Percentiles rank a stretch among this genome's conserved stretches.
Evolutionary conservation across 2,329 filamentous ascomycete species (phyloP).

Genomic region (Diaporthe caulivora): DNA sequence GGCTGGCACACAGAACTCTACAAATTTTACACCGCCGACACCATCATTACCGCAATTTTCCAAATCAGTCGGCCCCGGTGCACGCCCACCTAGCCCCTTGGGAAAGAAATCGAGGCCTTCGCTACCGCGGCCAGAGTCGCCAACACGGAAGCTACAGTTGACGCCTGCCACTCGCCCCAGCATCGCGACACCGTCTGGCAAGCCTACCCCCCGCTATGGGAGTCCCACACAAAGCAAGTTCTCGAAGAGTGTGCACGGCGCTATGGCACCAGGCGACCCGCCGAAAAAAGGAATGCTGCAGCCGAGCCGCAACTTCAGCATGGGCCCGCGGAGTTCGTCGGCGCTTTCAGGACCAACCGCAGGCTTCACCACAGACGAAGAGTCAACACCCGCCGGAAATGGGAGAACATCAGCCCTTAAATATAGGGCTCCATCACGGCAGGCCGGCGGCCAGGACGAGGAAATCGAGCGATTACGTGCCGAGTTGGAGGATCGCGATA

Average conservation of each 20-base stretch:
- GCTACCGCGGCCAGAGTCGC: slow-evolving; percentile 89
- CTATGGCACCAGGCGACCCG: slow-evolving; percentile 67
- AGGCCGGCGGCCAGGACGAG: slow-evolving; percentile 68
- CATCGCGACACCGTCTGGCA: slow-evolving; percentile 65
- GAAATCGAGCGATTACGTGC: slow-evolving; percentile 80
- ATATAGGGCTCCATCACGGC: slow-evolving; percentile 65
- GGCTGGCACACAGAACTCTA: slow-evolving; percentile 67
- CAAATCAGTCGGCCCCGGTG: slow-evolving; percentile 83
- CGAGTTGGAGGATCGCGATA: slow-evolving; percentile 86
- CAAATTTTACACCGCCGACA: slow-evolving; percentile 73
- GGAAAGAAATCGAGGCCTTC: slow-evolving; percentile 81
- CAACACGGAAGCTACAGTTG: slow-evolving; percentile 76
- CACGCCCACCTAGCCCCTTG: slow-evolving; percentile 76
- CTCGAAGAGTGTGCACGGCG: slow-evolving; percentile 72
- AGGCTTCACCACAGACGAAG: slow-evolving; percentile 67
- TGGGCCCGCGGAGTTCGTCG: slow-evolving; percentile 70
- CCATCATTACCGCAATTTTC: slow-evolving; percentile 83
- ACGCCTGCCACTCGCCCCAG: slow-evolving; percentile 70
- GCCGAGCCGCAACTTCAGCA: slow-evolving; percentile 62
- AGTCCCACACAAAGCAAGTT: slow-evolving; percentile 74
- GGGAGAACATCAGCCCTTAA: slow-evolving; percentile 66
- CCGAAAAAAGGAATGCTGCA: slow-evolving; percentile 64
- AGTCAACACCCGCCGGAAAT: slow-evolving; percentile 64
- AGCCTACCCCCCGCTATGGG: slow-evolving; percentile 68
- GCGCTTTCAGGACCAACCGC: slow-evolving; percentile 64